Conservation (phyloP, 2,329 filamentous ascomycete genomes). For the Alternaria metachromatica region DNA sequence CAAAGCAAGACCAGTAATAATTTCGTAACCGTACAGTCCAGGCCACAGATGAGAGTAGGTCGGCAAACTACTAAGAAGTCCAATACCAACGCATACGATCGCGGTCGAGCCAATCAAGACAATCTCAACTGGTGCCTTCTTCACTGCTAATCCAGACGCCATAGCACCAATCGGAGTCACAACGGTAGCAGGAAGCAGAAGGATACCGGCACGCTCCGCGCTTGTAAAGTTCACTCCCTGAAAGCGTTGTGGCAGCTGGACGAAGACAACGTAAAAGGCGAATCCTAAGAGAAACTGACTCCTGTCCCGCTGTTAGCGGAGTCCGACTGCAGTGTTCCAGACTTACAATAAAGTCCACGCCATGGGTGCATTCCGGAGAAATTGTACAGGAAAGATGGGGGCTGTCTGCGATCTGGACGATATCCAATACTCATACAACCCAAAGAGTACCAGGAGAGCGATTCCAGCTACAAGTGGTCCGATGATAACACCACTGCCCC, state of each 20-base stretch:
- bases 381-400: conserved; percentile 37
- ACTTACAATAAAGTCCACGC: conserved; percentile 31
- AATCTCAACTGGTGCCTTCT: conserved; percentile 28
- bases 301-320: conserved; percentile 3
- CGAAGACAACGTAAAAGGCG: conserved; percentile 37
- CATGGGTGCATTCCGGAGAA: conserved; percentile 32
- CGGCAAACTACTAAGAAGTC: conserved; percentile 37
- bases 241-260: conserved; percentile 44
- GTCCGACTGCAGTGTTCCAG: background rate
- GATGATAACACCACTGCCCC: conserved; percentile 39
- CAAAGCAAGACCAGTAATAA: conserved; percentile 37
- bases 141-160: conserved; percentile 26
- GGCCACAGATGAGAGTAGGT: conserved; percentile 20
- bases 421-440: conserved; percentile 37
- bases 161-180: conserved; percentile 39
- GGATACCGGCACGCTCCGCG: conserved; percentile 39
- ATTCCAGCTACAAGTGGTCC: conserved; percentile 37
- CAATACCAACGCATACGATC: conserved; percentile 32
- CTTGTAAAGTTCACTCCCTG: conserved; percentile 40
- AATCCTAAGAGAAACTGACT: conserved; percentile 38
- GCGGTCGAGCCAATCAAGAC: conserved; percentile 27
- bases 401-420: conserved; percentile 32
- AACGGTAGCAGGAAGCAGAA: conserved; percentile 37
- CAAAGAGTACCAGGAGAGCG: conserved; percentile 32
- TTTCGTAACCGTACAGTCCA: conserved; percentile 37